Conservation (phyloP, 257 asterid genomes). For the Gentiana straminea region DNA sequence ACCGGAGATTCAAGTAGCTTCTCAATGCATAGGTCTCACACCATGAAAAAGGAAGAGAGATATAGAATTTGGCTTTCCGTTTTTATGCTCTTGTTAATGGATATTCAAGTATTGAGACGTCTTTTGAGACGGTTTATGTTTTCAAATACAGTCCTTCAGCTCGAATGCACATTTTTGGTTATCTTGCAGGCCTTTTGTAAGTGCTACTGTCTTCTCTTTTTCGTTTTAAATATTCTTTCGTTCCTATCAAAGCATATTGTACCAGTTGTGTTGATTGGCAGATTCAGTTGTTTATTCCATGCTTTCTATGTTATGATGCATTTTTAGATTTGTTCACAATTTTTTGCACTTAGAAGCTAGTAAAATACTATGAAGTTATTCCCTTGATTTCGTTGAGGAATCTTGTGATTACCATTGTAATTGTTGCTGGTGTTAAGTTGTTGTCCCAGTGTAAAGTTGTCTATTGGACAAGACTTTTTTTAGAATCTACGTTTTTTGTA, state of each 20-base stretch:
- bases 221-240: background rate
- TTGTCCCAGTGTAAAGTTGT: no score
- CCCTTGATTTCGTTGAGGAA: no score
- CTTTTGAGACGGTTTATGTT: constrained; percentile 72
- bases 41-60: constrained; percentile 24
- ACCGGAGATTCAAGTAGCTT: constrained; percentile 51
- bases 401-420: no score
- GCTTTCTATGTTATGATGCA: no score
- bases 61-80: constrained; percentile 51
- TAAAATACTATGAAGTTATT: no score
- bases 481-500: no score
- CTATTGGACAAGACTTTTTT: no score
- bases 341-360: no score
- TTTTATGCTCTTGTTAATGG: constrained; percentile 75
- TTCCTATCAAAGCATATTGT: background rate
- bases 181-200: constrained; percentile 67
- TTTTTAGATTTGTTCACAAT: no score
- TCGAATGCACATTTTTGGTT: constrained; percentile 71
- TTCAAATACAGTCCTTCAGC: constrained; percentile 81
- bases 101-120: constrained; percentile 67
- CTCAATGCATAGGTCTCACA: constrained; percentile 23
- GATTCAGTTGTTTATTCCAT: background rate
- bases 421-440: no score
- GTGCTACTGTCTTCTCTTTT: constrained; percentile 13
- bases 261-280: background rate